A percentile compares a stretch with the other conserved stretches of the same genome.
Evolutionary conservation across 2,329 filamentous ascomycete species (phyloP).

Genomic region (Monosporascus sp.): DNA sequence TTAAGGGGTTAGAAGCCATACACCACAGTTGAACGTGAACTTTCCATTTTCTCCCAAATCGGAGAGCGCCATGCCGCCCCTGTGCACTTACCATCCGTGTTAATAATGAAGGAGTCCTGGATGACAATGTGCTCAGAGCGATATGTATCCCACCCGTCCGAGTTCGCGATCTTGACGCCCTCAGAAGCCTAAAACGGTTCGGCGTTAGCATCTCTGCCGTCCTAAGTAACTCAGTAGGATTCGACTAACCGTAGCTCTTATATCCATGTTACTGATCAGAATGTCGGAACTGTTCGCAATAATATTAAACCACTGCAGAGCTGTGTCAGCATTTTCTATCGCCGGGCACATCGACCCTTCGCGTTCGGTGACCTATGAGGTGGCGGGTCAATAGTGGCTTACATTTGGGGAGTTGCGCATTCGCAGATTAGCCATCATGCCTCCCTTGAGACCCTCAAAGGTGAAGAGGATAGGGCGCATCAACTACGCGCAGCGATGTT

Average conservation of each 20-base stretch:
- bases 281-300: slow-evolving; percentile 62
- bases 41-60: background rate
- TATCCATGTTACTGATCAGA: slow-evolving; percentile 57
- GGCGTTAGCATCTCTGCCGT: background rate
- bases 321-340: background rate
- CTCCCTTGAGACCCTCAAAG: slow-evolving; percentile 50
- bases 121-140: slow-evolving; percentile 58
- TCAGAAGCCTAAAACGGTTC: background rate
- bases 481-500: slow-evolving; percentile 24
- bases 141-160: slow-evolving; percentile 62
- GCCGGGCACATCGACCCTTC: background rate
- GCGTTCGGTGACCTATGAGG: background rate
- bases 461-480: slow-evolving; percentile 55
- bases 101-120: slow-evolving; percentile 59
- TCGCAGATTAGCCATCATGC: slow-evolving; percentile 53
- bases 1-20: slow-evolving; percentile 4
- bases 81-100: slow-evolving; percentile 46
- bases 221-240: background rate
- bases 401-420: slow-evolving; percentile 49
- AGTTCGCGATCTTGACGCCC: slow-evolving; percentile 49
- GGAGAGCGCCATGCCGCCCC: background rate
- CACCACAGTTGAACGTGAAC: background rate
- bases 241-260: slow-evolving; percentile 36
- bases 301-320: slow-evolving; percentile 58
- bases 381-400: background rate